Conservation (phyloP, 1,284 basidiomycete species). For the Fomitopsis pinicola region DNA sequence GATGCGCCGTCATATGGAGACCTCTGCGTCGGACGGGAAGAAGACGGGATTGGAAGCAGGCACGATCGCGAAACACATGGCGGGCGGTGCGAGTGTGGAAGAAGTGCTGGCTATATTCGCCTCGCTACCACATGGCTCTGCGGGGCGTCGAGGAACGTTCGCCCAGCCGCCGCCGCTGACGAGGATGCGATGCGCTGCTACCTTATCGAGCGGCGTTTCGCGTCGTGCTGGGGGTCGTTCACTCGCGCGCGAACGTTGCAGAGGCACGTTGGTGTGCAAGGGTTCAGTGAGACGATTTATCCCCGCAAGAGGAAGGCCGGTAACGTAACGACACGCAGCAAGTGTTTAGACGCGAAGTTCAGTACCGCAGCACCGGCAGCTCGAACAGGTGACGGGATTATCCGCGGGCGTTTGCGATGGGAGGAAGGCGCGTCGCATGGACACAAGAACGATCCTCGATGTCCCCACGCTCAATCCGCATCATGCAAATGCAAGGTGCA, state of each 20-base stretch:
- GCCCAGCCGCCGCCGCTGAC: not conserved
- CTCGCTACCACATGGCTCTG: not conserved
- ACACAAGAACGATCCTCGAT: too few relatives aligned
- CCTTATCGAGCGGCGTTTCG: not conserved
- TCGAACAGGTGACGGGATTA: too few relatives aligned
- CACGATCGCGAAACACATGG: not conserved
- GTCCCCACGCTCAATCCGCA: too few relatives aligned
- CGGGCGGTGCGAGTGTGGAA: not conserved
- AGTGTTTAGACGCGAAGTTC: not conserved
- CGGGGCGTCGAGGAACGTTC: not conserved
- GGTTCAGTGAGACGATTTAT: not conserved
- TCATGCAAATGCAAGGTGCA: too few relatives aligned
- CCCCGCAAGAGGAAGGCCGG: not conserved
- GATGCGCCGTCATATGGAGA: not conserved
- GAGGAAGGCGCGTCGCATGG: too few relatives aligned
- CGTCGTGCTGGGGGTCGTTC: not conserved
- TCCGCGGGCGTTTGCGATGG: too few relatives aligned
- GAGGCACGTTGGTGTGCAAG: not conserved
- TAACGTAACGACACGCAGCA: not conserved
- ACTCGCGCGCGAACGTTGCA: not conserved
- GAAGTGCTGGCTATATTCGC: not conserved
- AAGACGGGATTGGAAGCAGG: not conserved
- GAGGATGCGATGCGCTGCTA: not conserved
- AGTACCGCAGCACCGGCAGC: not conserved
- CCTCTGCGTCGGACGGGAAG: not conserved